A percentile compares a stretch with the other conserved stretches of the same genome.
These are phyloP conservation scores for Naganishia randhawae DNA, from an alignment of 768 basidiomycete species.

Conservation along the genomic window DNA sequence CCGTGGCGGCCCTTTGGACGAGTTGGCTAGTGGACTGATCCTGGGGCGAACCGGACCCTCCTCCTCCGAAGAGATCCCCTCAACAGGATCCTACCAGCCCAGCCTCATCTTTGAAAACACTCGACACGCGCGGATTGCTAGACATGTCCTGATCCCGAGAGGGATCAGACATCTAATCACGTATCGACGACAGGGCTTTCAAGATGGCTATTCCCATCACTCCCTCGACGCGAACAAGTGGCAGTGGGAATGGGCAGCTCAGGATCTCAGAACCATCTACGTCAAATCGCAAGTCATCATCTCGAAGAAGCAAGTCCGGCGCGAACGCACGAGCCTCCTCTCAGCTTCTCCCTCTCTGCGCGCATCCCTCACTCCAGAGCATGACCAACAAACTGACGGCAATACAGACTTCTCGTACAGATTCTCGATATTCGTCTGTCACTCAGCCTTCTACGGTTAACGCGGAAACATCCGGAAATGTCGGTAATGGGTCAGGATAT, in stretches of 20 bases:
- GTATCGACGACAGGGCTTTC: too few relatives aligned
- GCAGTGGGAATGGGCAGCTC: not conserved
- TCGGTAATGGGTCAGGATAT: not conserved
- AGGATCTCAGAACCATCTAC: slow-evolving; percentile 10
- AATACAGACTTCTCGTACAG: slow-evolving; percentile 3
- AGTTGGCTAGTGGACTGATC: not conserved
- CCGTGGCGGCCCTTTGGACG: not conserved
- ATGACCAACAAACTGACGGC: slow-evolving; percentile 15
- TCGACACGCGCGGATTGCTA: not conserved
- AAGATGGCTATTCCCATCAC: slow-evolving; percentile 5
- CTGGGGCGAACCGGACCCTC: not conserved
- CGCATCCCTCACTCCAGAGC: not conserved
- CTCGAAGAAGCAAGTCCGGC: slow-evolving; percentile 1
- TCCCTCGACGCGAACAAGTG: not conserved
- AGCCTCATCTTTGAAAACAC: not conserved
- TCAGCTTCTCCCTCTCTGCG: slow-evolving; percentile 2
- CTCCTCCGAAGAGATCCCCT: not conserved
- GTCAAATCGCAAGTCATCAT: slow-evolving; percentile 1
- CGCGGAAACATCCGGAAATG: not conserved
- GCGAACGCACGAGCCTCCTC: not conserved
- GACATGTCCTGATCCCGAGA: not conserved
- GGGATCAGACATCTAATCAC: not conserved
- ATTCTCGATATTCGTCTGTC: slow-evolving; percentile 8
- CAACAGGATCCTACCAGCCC: not conserved
- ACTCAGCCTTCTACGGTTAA: not conserved